Evolutionary conservation across 2,329 filamentous ascomycete species (phyloP).

Genomic region (Teratosphaeria viscida): DNA sequence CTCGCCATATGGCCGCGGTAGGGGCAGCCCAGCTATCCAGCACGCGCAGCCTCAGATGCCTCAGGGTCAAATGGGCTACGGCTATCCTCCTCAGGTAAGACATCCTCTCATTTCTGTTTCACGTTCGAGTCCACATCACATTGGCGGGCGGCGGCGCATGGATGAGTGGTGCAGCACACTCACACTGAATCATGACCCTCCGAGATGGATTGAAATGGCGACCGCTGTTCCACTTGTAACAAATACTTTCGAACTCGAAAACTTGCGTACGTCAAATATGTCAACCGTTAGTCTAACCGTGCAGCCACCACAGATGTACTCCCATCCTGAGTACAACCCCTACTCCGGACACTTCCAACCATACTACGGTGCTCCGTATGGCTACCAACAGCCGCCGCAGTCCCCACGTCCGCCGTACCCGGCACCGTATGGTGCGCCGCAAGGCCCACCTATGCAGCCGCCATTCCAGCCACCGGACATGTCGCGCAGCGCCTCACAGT

Average conservation of each 20-base stretch:
- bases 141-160: background rate
- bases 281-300: constrained; percentile 28
- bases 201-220: background rate
- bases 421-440: constrained; percentile 39
- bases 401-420: constrained; percentile 36
- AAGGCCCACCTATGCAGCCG: constrained; percentile 33
- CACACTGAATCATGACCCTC: background rate
- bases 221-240: background rate
- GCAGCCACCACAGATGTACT: constrained; percentile 34
- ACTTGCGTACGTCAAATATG: constrained; percentile 35
- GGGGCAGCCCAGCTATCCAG: constrained; percentile 47
- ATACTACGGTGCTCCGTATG: constrained; percentile 33
- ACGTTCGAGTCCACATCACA: background rate
- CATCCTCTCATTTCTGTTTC: background rate
- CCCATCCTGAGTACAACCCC: constrained; percentile 43
- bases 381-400: constrained; percentile 38
- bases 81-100: constrained; percentile 11
- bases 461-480: constrained; percentile 56
- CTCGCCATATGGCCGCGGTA: constrained; percentile 42
- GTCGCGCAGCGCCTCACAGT: constrained; percentile 75
- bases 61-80: constrained; percentile 49
- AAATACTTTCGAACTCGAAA: background rate
- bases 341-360: constrained; percentile 32
- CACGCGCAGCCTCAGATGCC: constrained; percentile 57
- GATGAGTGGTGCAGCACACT: background rate